Evolutionary conservation across 441 rosid species (phyloP).

Genomic region (Croton setiger): DNA sequence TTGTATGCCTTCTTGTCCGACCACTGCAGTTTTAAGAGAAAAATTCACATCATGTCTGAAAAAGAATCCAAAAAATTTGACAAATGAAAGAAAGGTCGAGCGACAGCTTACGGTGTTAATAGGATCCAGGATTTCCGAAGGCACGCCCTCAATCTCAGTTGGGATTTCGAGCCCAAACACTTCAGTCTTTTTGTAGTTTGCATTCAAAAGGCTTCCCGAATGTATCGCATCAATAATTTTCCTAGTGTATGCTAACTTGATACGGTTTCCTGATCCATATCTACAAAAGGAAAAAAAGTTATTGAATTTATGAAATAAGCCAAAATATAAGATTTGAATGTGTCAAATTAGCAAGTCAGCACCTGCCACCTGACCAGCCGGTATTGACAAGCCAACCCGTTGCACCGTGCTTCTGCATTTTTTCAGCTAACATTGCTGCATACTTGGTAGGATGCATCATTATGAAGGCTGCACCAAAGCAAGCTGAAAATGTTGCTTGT

Average conservation of each 20-base stretch:
- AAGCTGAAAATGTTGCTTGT: slow-evolving; percentile 86
- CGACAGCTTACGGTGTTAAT: slow-evolving; percentile 51
- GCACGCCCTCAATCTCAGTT: slow-evolving; percentile 66
- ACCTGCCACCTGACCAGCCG: slow-evolving; percentile 98
- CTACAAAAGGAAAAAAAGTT: slow-evolving; percentile 38
- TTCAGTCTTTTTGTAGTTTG: slow-evolving; percentile 61
- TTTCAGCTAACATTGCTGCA: slow-evolving; percentile 93
- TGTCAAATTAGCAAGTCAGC: background rate
- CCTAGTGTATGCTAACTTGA: slow-evolving; percentile 71
- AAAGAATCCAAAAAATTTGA: background rate
- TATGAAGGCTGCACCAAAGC: slow-evolving; percentile 95
- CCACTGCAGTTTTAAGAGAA: slow-evolving; percentile 44
- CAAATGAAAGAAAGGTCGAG: background rate
- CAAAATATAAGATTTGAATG: background rate
- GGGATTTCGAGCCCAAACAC: slow-evolving; percentile 86
- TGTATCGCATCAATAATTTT: slow-evolving; percentile 84
- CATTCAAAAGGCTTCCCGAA: slow-evolving; percentile 61
- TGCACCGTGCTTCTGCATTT: slow-evolving; percentile 89
- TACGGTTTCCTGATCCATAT: slow-evolving; percentile 74
- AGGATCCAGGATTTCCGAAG: slow-evolving; percentile 76
- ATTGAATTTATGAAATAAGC: background rate
- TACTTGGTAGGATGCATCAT: slow-evolving; percentile 98
- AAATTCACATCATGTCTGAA: background rate
- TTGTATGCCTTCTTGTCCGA: slow-evolving; percentile 65
- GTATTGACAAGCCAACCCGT: slow-evolving; percentile 98